Conservation (phyloP, 2,329 filamentous ascomycete species). For the Coniochaeta sp. region DNA sequence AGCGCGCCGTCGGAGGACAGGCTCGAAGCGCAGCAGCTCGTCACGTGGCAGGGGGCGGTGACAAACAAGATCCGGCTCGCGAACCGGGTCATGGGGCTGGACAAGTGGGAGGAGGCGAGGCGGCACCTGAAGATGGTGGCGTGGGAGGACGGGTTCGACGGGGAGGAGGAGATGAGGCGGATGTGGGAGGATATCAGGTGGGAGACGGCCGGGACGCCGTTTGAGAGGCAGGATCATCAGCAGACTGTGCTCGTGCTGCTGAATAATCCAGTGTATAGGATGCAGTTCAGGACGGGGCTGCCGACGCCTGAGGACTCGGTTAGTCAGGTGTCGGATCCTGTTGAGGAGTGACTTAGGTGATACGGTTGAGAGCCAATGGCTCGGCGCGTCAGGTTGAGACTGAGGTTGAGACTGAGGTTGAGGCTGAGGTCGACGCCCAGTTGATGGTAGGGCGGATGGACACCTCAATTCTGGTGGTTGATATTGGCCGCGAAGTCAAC, state of each 20-base stretch:
- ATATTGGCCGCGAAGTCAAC: too few species aligned
- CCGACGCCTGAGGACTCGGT: not conserved
- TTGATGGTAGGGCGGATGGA: too few species aligned
- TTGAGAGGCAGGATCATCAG: slow-evolving; percentile 8
- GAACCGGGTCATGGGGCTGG: slow-evolving; percentile 28
- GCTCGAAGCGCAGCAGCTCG: slow-evolving; percentile 20
- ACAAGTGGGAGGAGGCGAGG: slow-evolving; percentile 31
- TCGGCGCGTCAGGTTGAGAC: too few species aligned
- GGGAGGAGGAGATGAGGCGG: slow-evolving; percentile 29
- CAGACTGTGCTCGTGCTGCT: not conserved
- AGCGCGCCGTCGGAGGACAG: slow-evolving; percentile 28
- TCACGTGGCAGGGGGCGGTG: slow-evolving; percentile 1
- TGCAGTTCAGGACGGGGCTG: not conserved
- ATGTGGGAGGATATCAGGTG: slow-evolving; percentile 28
- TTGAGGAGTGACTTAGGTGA: too few species aligned
- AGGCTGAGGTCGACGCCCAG: too few species aligned
- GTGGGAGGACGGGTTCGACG: slow-evolving; percentile 31
- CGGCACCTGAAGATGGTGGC: slow-evolving; percentile 28
- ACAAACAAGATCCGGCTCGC: slow-evolving; percentile 31
- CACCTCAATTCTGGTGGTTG: too few species aligned
- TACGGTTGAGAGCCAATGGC: too few species aligned
- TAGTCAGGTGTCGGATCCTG: not conserved
- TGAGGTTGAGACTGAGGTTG: too few species aligned
- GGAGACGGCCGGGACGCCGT: not conserved
- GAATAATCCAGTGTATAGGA: not conserved